A percentile compares a stretch with the other conserved stretches of the same genome.
These are phyloP conservation scores for Mycena chlorophos DNA, from an alignment of 768 basidiomycete genomes.

Conservation along the genomic window DNA sequence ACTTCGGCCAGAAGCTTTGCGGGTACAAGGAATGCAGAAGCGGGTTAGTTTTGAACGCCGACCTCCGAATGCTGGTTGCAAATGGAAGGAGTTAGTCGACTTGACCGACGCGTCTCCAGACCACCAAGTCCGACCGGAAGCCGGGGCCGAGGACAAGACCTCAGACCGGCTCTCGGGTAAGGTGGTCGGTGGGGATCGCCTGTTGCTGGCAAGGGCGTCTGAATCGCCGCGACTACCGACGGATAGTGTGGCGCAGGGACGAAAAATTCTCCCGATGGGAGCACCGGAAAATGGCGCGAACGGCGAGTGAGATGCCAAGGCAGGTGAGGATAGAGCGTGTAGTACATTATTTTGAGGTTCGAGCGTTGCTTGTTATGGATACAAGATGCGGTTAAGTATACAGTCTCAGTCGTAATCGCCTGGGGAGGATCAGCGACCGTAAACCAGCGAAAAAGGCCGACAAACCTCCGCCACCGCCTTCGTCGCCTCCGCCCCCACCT, in stretches of 20 bases:
- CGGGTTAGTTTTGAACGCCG: no score
- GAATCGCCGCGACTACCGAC: background rate
- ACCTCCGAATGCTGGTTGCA: no score
- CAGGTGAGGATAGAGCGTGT: background rate
- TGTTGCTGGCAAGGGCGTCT: no score
- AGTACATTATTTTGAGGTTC: background rate
- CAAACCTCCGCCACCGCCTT: conserved; percentile 50
- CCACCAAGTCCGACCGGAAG: no score
- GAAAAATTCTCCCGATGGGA: background rate
- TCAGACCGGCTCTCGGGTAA: no score
- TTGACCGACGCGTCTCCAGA: no score
- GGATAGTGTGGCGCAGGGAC: background rate
- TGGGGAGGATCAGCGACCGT: background rate
- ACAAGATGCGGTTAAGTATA: background rate
- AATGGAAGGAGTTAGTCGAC: no score
- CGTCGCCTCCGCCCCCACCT: conserved; percentile 64
- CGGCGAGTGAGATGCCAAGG: background rate
- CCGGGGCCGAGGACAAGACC: no score
- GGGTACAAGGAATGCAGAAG: no score
- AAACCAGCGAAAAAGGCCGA: background rate
- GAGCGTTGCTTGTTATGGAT: conserved; percentile 6
- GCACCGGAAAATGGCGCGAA: background rate
- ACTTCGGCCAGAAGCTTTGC: no score
- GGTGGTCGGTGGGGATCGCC: no score
- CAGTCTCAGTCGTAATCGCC: conserved; percentile 20